Evolutionary conservation across 2,329 filamentous ascomycete species (phyloP), one percentile per base, ranked within the genome.

Genomic region (Microcyclosporella mali): DNA sequence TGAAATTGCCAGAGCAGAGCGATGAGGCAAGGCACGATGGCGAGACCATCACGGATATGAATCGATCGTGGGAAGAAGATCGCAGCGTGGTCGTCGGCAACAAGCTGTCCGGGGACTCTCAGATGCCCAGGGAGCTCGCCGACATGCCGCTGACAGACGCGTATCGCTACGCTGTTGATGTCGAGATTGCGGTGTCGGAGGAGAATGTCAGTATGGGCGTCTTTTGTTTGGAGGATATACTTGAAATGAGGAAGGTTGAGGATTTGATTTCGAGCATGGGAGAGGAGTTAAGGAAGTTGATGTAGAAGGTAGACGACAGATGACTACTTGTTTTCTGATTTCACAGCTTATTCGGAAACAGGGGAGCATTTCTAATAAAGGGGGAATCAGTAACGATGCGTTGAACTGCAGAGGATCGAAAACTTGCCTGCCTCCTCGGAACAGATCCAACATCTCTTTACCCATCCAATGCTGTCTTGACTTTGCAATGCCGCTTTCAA

Each of bases 131-230:
- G 15, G 44, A 35, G 8, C 25, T 55, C 37, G 14, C 29, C 3
- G 29, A 18, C 4, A 48, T 53, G 17, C 18, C 37, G 15, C 33
- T 44, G 9, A 27, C 38, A 9, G 41, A 45, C 25, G 48, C 52
- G 7, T 71, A 69, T 52, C 48, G 66, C 72, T 66, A 73, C 50
- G 67, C 74, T 8, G 52, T 80, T 19, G 77, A 81, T 55, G 56
- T 80, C 10, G 77, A 80, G 61, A 69, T 71, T 7, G 73, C 73
- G 7, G 58, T 78, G 14, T 58, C 65, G 6, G 58, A 70, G 28
- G 70, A 70, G n/a, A 58, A 52, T 4, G 56, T 81, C 44, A 70
- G 74, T 51, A 62, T 79, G 32, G 76, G 75, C 11, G 53, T 78
- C 6, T 79, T 79, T 58, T 70, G 65, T 15, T 67, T 70, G 3